Conservation (phyloP, 305 asterid species). For the Plantago lanceolata region DNA sequence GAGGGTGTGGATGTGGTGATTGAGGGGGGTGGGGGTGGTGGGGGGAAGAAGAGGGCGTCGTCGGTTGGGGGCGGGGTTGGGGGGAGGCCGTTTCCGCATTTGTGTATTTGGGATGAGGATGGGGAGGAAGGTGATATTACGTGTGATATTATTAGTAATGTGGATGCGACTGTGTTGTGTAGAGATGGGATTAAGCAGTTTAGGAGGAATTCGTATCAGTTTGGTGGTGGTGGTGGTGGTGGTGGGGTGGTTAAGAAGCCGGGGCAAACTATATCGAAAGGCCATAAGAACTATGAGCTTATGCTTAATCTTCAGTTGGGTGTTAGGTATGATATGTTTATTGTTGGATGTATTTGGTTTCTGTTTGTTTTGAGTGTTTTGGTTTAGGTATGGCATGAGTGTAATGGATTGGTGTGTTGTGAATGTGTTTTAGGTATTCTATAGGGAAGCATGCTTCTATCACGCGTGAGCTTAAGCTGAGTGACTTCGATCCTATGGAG, state of each 20-base stretch:
- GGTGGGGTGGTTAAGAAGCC: constrained; percentile 78
- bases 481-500: constrained; percentile 89
- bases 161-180: constrained; percentile 73
- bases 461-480: constrained; percentile 46
- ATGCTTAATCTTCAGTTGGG: constrained; percentile 97
- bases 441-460: constrained; percentile 75
- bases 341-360: too few relatives aligned
- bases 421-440: constrained; percentile 46
- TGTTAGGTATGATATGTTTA: constrained; percentile 45
- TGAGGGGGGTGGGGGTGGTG: too few relatives aligned
- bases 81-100: constrained; percentile 68
- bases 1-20: background rate
- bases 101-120: constrained; percentile 96
- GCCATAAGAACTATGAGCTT: constrained; percentile 87
- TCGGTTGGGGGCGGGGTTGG: constrained; percentile 43
- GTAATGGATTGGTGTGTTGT: background rate
- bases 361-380: background rate
- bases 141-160: constrained; percentile 77
- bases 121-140: constrained; percentile 96
- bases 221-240: constrained; percentile 31
- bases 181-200: constrained; percentile 70
- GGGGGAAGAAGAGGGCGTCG: constrained; percentile 33
- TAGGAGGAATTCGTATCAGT: constrained; percentile 49
- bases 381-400: constrained; percentile 3
- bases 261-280: constrained; percentile 75